Evolutionary conservation across 306 rosid species (phyloP).

Genomic region (Dryas alaskensis): DNA sequence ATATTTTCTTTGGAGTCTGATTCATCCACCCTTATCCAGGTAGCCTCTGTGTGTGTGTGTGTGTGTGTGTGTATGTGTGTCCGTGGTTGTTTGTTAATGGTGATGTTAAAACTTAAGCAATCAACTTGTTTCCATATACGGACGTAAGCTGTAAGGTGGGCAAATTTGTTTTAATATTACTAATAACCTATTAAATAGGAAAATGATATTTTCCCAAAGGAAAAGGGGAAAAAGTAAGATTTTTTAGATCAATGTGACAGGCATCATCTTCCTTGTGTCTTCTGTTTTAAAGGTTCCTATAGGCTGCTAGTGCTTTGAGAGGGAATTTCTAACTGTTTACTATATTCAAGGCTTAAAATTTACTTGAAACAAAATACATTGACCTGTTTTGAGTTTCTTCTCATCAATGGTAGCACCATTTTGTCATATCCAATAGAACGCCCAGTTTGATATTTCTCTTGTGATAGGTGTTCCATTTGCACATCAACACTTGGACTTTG

Average conservation of each 20-base stretch:
- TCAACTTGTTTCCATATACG: neutral
- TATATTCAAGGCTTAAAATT: neutral
- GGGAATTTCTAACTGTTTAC: neutral
- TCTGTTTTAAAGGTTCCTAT: neutral
- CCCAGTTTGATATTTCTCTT: neutral
- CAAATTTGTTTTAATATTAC: neutral
- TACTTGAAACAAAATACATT: neutral
- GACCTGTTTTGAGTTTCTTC: neutral
- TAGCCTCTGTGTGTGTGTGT: constrained; percentile 14
- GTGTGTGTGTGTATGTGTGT: neutral
- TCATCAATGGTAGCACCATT: neutral
- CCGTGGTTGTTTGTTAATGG: too few species aligned
- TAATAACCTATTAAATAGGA: neutral
- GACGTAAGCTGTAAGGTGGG: neutral
- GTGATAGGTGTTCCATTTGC: neutral
- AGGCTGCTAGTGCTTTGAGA: too few species aligned
- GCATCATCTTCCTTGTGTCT: constrained; percentile 5
- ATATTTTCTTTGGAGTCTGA: constrained; percentile 56
- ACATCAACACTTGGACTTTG: constrained; percentile 1
- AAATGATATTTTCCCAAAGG: neutral
- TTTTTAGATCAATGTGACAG: neutral
- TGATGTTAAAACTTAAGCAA: neutral
- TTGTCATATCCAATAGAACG: neutral
- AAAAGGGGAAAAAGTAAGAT: neutral
- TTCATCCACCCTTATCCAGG: constrained; percentile 68